Evolutionary conservation across 768 basidiomycete species (phyloP).

Genomic region (Pleurotus salmoneostramineus): DNA sequence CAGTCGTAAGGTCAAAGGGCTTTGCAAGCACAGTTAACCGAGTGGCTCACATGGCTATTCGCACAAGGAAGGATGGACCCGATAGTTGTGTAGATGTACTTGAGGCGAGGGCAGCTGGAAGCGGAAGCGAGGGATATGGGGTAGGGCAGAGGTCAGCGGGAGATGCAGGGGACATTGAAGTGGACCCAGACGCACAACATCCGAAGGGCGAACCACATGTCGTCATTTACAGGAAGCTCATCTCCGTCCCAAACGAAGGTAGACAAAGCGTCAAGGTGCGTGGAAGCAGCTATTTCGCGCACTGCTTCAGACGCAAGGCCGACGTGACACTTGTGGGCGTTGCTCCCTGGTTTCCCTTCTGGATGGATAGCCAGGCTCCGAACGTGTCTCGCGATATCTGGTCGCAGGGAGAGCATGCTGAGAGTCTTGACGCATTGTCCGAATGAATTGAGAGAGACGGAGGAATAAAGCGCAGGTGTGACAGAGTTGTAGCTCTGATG

Average conservation of each 20-base stretch:
- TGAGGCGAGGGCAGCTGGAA: conserved; percentile 61
- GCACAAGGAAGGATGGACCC: conserved; percentile 54
- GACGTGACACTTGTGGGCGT: conserved; percentile 17
- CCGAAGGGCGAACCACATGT: conserved; percentile 77
- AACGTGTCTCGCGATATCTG: conserved; percentile 65
- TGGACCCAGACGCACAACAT: conserved; percentile 42
- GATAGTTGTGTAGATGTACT: conserved; percentile 57
- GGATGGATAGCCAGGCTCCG: conserved; percentile 52
- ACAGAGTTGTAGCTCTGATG: conserved; percentile 46
- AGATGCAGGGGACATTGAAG: background rate
- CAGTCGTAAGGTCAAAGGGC: background rate
- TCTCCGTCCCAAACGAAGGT: conserved; percentile 74
- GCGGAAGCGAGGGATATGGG: conserved; percentile 2
- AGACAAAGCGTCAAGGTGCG: conserved; percentile 55
- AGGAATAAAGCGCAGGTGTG: conserved; percentile 56
- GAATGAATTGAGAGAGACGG: conserved; percentile 47
- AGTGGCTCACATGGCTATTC: conserved; percentile 55
- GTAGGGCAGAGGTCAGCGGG: background rate
- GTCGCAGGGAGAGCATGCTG: conserved; percentile 52
- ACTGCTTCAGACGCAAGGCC: conserved; percentile 48
- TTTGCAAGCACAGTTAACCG: background rate
- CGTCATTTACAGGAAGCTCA: conserved; percentile 60
- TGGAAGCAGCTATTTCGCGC: conserved; percentile 40
- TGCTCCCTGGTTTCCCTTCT: conserved; percentile 17
- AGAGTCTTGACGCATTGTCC: conserved; percentile 65